Base-by-base conservation (phyloP, 108 stramenopile species). In the Licmophora abbreviata region DNA sequence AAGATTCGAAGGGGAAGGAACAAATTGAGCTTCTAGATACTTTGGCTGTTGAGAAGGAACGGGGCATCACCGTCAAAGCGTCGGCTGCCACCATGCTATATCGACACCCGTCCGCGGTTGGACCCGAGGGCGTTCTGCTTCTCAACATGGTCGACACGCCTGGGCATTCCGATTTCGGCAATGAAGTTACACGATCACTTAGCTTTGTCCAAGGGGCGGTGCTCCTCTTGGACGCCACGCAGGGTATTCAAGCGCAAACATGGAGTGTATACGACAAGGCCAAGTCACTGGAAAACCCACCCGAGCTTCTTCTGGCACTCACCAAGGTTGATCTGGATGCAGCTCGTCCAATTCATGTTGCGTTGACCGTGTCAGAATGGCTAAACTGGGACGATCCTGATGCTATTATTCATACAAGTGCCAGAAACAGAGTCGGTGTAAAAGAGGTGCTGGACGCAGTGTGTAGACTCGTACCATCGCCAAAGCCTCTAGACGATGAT, bases 211-310 rank as follows among this genome's bases (percentile, higher is more conserved):
- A 99, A 61, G 99, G 99, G 2, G 96, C 96, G 6, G 75, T 99
- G 0, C 36, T 82, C 7, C 63, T 99, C 5, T 79, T 99, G 44
- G 98, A 97, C 52, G 73, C 90, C 1, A 69, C 91, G 7, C 96
- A 97, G 51, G 97, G 98, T 27, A 91, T 97, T 4, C 95, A 99
- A 61, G 98, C 98, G 3, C 98, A 99, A 49, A 95, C 98, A 1
- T 74, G 97, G 61, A 91, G 85, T 47, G 97, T 97, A 6, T 76
- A 92, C 54, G 93, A 95, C 63, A 90, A 91, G 58, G 96, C 96
- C 10, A 75, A 76, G 40, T 66, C 74, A 9, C 69, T 85, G 64
- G 59, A 63, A 43, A 48, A 65, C 24, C 61, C 54, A 29, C 69
- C 62, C 40, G 76, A 64, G 62, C 35, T 74, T 28, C 52, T 97